Conservation (phyloP, 2,329 filamentous ascomycete genomes). For the Botryotinia calthae region DNA sequence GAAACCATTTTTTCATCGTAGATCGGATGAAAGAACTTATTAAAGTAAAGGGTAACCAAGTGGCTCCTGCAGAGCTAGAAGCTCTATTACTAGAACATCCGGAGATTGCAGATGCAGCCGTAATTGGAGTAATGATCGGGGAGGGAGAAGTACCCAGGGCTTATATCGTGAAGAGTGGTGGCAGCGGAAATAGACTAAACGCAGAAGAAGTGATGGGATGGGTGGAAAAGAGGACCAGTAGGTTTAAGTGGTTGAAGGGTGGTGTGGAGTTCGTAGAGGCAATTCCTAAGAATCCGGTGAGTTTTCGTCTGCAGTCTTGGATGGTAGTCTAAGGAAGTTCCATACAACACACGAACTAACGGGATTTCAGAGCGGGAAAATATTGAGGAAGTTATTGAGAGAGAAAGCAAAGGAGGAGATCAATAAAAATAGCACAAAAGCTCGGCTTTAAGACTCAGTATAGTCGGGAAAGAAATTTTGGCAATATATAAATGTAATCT, state of each 20-base stretch:
- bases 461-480: neutral
- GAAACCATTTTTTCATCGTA: slow-evolving; percentile 84
- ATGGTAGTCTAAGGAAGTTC: neutral
- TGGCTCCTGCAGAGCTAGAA: slow-evolving; percentile 50
- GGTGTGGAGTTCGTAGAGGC: slow-evolving; percentile 63
- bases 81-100: slow-evolving; percentile 44
- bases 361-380: slow-evolving; percentile 44
- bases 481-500: neutral
- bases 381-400: slow-evolving; percentile 47
- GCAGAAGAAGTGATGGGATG: slow-evolving; percentile 52
- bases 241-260: slow-evolving; percentile 66
- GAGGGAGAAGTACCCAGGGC: slow-evolving; percentile 56
- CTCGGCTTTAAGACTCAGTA: neutral
- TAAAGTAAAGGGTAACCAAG: slow-evolving; percentile 50
- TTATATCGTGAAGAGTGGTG: slow-evolving; percentile 49
- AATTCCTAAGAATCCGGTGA: slow-evolving; percentile 65
- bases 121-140: slow-evolving; percentile 44
- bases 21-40: slow-evolving; percentile 56
- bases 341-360: neutral
- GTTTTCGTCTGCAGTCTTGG: neutral
- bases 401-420: slow-evolving; percentile 41
- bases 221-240: slow-evolving; percentile 58
- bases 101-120: slow-evolving; percentile 45
- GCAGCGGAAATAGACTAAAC: slow-evolving; percentile 34
- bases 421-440: neutral